These are phyloP conservation scores for Aureobasidium sp. DNA, from an alignment of 2,329 filamentous ascomycete genomes.

Conservation along the genomic window DNA sequence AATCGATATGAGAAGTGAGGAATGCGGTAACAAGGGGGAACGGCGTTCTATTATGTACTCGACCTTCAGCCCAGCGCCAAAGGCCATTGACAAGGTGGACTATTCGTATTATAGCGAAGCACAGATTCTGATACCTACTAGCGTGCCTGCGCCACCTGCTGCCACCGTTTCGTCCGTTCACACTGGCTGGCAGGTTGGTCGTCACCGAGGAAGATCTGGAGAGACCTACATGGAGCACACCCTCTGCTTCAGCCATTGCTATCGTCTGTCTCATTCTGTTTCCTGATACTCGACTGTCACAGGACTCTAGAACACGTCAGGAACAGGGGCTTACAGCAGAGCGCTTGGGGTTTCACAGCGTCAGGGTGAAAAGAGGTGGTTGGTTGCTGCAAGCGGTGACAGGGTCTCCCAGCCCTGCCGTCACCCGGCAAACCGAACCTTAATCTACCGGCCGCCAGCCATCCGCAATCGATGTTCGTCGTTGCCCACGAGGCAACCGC, in stretches of 20 bases:
- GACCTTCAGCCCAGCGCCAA: neutral
- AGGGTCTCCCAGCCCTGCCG: neutral
- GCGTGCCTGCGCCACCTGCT: slow-evolving; percentile 13
- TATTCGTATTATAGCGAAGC: slow-evolving; percentile 14
- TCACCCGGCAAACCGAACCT: neutral
- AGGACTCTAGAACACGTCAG: neutral
- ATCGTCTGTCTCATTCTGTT: neutral
- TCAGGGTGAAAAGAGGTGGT: slow-evolving; percentile 3
- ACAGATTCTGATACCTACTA: slow-evolving; percentile 14
- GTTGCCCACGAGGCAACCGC: slow-evolving; percentile 13
- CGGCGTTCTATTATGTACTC: slow-evolving; percentile 12
- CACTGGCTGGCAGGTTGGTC: neutral
- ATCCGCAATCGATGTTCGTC: slow-evolving; percentile 9
- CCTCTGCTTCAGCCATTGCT: neutral
- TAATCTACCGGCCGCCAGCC: slow-evolving; percentile 10
- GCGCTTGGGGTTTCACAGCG: slow-evolving; percentile 1
- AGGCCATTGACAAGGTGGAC: neutral
- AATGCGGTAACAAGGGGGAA: slow-evolving; percentile 12
- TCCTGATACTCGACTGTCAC: neutral
- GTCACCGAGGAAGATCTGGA: slow-evolving; percentile 11
- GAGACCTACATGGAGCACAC: neutral
- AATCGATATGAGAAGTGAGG: slow-evolving; percentile 3
- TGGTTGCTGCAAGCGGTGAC: neutral
- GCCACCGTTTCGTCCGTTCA: slow-evolving; percentile 12
- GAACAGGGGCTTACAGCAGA: neutral